Evolutionary conservation across 768 basidiomycete genomes (phyloP), one percentile per base, ranked within the genome.

Genomic region (Phylloporus sp.): DNA sequence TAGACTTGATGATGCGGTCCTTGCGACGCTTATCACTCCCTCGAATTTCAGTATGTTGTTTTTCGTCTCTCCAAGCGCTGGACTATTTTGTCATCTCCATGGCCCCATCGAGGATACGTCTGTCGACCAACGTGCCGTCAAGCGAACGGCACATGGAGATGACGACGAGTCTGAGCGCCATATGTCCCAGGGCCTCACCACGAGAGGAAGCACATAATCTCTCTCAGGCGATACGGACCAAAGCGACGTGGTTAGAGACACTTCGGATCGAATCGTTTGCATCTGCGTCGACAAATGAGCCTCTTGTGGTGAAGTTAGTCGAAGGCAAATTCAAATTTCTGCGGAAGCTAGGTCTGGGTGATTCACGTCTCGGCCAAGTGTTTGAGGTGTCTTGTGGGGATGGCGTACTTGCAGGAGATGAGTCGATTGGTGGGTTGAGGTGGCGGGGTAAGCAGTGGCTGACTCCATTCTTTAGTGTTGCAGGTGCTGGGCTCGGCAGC

Each of bases 81-180:
- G 64, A 69, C 44, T 67, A 63, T 35, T 57, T 64, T 13, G 56
- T 67, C 27, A 47, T 68, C 18, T 66, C 66, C 1, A 57, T 61
- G 32, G n/a, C 52, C 23, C 59, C 55, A 13, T 47, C 59, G 7
- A 56, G 58, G 50, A 49, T 64, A 45, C 48, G 55, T 20, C 20
- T 68, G 2, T 41, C 70, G 43, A 52, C 51, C 3, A 31, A 49
- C 9, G 11, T 68, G 36, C 32, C 70, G 18, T 62, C 58, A 4
- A 56, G 62, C 10, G 50, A 58, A 34, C 47, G n/a, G 9, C 31
- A 54, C 34, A 11, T 65, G 34, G 52, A 49, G 15, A 57, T 56
- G 11, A 41, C 67, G n/a, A 60, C 53, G 11, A 57, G 47, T 28
- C 47, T 69, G 1, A 49, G 53, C 20, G 61, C 70, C 54, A 55